Conservation (phyloP, 2,329 filamentous ascomycete genomes). For the Alternaria longipes region DNA sequence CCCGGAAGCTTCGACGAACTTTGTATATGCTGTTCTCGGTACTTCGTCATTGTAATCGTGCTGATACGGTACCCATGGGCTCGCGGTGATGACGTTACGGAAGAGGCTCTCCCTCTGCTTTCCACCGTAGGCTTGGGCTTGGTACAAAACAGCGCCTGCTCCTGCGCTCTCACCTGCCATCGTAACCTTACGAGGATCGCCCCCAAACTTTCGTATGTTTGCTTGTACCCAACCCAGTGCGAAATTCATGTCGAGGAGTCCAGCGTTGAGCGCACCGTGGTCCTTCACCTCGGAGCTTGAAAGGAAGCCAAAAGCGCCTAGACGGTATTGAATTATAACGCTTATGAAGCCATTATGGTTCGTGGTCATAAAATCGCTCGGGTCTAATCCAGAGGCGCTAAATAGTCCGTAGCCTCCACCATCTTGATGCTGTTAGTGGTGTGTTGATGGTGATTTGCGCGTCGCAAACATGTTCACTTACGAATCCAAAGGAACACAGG, state of each 20-base stretch:
- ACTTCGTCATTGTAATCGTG: conserved; percentile 45
- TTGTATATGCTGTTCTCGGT: conserved; percentile 41
- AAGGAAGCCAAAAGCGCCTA: conserved; percentile 70
- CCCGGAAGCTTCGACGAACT: conserved; percentile 41
- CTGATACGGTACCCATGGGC: conserved; percentile 46
- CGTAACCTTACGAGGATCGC: conserved; percentile 66
- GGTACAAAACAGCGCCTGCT: conserved; percentile 62
- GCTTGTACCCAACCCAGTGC: conserved; percentile 69
- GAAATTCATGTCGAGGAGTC: conserved; percentile 70
- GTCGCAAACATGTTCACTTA: conserved; percentile 28
- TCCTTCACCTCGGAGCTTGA: conserved; percentile 64
- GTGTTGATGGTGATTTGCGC: conserved; percentile 40
- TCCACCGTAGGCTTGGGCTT: conserved; percentile 54
- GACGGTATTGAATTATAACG: conserved; percentile 71
- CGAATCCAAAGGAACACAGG: conserved; percentile 66
- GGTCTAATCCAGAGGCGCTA: conserved; percentile 40
- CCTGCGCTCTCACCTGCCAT: conserved; percentile 71
- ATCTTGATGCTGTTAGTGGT: conserved; percentile 44
- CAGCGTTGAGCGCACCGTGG: conserved; percentile 69
- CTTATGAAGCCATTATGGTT: conserved; percentile 62
- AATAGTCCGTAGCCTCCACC: conserved; percentile 52
- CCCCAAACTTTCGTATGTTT: conserved; percentile 63
- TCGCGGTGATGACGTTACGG: conserved; percentile 46
- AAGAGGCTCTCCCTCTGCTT: conserved; percentile 42
- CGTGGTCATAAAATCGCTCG: conserved; percentile 46